Conservation (phyloP, 2,329 filamentous ascomycete genomes). For the Ascochyta koolunga region DNA sequence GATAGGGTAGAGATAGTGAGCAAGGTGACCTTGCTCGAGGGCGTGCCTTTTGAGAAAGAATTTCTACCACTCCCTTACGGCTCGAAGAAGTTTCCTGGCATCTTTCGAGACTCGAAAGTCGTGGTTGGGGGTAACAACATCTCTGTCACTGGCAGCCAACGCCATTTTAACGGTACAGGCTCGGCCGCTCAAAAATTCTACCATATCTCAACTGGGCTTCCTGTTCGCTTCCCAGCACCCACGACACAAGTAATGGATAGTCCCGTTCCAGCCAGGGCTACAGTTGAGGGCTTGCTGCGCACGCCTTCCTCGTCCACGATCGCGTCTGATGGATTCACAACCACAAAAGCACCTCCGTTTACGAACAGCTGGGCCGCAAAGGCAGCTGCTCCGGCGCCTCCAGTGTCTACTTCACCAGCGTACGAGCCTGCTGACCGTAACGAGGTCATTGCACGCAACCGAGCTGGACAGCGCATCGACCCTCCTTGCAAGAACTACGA, state of each 20-base stretch:
- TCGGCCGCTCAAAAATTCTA: conserved; percentile 19
- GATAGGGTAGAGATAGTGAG: conserved; percentile 52
- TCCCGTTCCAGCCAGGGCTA: conserved; percentile 18
- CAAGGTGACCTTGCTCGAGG: conserved; percentile 63
- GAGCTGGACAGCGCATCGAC: conserved; percentile 65
- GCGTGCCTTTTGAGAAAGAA: conserved; percentile 62
- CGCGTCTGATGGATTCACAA: conserved; percentile 26
- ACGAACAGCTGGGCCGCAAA: conserved; percentile 42
- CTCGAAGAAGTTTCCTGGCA: conserved; percentile 56
- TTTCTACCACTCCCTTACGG: conserved; percentile 58
- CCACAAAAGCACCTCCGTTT: conserved; percentile 13
- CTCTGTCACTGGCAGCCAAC: conserved; percentile 1
- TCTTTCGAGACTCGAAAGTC: conserved; percentile 63
- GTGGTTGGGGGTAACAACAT: conserved; percentile 9
- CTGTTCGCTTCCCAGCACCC: conserved; percentile 34
- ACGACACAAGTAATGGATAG: conserved; percentile 24
- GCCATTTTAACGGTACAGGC: conserved; percentile 1
- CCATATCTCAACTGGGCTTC: conserved; percentile 32
- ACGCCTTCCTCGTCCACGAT: conserved; percentile 41
- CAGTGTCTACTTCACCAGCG: conserved; percentile 21
- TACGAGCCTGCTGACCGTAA: conserved; percentile 37
- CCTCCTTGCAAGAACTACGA: conserved; percentile 56
- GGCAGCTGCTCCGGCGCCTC: conserved; percentile 44
- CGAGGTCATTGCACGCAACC: conserved; percentile 61
- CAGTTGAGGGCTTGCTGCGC: conserved; percentile 21